Base-by-base conservation (phyloP, 306 rosid species). In the Cajanus cajan region DNA sequence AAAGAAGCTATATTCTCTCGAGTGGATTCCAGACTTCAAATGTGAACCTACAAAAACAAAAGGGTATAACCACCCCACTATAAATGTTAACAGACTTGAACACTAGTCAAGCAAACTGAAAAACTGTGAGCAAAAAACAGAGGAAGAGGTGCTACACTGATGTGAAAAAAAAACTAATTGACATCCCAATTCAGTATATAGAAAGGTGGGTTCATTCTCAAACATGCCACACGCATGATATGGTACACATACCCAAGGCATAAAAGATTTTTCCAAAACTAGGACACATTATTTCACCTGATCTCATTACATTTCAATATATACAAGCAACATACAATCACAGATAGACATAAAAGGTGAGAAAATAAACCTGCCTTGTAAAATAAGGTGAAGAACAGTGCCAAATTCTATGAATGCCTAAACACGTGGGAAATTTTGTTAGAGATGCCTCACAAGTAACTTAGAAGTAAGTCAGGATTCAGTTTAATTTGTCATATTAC, bases 341-440 rank as follows among this genome's bases (percentile, higher is more conserved):
- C 25, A 66, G 28, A 37, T 33, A 66, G 52, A 50, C 37, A 74
- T 47, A 24, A 7, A 55, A 44, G n/a, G 5, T 15, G 54, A 16
- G 25, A n/a, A 74, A 51, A 74, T 59, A 74, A 82, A 63, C 36
- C 83, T 83, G 59, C 98, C 95, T 93, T 93, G 89, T 31, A 88
- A 80, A 91, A 91, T 12, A 97, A 90, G 72, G 98, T 90, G 86
- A 93, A 90, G 76, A 91, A 91, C 66, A 93, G 78, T 15, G 95
- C 98, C 89, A 93, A 78, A 63, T 93, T 93, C 87, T 75, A 93
- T 91, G 82, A 91, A 93, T 50, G 91, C 93, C 98, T 93, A 48
- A 73, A 48, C 52, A 7, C 1, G 28, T 6, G 2, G 61, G 12
- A n/a, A 16, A 80, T n/a, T 33, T 16, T 12, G 73, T 73, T 62